Evolutionary conservation across 176 grass and related monocot species (phyloP), one percentile per base, ranked within the genome.

Genomic region (Triticum turgidum): DNA sequence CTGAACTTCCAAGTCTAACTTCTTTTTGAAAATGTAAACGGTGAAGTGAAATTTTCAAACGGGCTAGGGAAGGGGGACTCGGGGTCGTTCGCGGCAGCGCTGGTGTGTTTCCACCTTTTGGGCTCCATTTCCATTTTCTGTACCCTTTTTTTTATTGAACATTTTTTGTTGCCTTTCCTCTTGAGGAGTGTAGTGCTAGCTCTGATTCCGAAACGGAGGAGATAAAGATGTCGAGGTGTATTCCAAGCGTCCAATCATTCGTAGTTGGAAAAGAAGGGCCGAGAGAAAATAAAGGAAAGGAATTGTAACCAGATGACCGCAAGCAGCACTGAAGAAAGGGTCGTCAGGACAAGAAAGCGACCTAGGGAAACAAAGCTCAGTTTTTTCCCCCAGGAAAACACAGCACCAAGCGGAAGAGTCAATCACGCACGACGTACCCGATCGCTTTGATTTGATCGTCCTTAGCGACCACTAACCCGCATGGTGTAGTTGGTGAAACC

Each of bases 181-280:
- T 45, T 73, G 39, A 66, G 69, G 42, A 22, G 41, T 15, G 11
- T 9, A 76, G 49, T 9, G 10, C 42, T 44, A 6, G 61, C 33
- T 15, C 32, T 6, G 67, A 11, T 38, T 22, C 11, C 56, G 14
- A 15, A 56, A 30, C 3, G 41, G n/a, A 64, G 52, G 20, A 66
- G 52, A 65, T 44, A 75, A 79, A 72, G 37, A 37, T 44, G 24
- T n/a, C n/a, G 45, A 73, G n/a, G 39, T 84, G 75, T 65, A 84
- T 30, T 83, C n/a, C 51, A 27, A 8, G 38, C 13, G n/a, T 20
- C 42, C 61, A 77, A 76, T 61, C 83, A 69, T 85, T 59, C 18
- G 13, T 33, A 49, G n/a, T 17, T 21, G 25, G 25, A 69, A 75
- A 56, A 15, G 4, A 80, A 65, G 1, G 30, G 52, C 7, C 54